phyloP scores from a whole-genome alignment of 78 protist genomes.

The Dictyostelium citrinum region DNA sequence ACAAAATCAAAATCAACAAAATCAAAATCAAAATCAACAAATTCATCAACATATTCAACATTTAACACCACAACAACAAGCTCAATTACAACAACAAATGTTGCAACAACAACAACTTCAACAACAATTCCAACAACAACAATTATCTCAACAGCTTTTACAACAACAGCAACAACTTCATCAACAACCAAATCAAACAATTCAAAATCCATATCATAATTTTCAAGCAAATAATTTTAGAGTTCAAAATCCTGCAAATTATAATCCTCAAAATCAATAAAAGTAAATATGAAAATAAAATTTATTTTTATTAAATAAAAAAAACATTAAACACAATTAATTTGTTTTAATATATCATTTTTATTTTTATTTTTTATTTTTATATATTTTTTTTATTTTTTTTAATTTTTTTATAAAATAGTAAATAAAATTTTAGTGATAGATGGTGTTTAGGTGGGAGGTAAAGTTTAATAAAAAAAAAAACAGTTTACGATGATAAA shows the following conservation, averaged over 20 bases:
- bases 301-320: too few species aligned
- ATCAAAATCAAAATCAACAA: neutral
- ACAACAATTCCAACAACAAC: neutral
- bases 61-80: neutral
- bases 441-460: too few species aligned
- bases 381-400: too few species aligned
- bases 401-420: too few species aligned
- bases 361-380: too few species aligned
- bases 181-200: neutral
- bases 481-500: too few species aligned
- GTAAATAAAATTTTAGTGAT: too few species aligned
- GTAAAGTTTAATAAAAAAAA: neutral
- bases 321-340: too few species aligned
- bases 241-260: neutral
- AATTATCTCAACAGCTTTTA: neutral
- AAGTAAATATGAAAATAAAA: neutral
- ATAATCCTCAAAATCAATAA: neutral
- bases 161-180: neutral
- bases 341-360: too few species aligned
- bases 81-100: conserved; percentile 2
- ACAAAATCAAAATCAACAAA: neutral
- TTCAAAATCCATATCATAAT: neutral
- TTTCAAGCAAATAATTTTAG: neutral
- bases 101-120: conserved; percentile 12
- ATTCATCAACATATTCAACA: neutral